Evolutionary conservation across 805 yeast species (phyloP), one percentile per base, ranked within the genome.

Genomic region (Kuraishia cidri): DNA sequence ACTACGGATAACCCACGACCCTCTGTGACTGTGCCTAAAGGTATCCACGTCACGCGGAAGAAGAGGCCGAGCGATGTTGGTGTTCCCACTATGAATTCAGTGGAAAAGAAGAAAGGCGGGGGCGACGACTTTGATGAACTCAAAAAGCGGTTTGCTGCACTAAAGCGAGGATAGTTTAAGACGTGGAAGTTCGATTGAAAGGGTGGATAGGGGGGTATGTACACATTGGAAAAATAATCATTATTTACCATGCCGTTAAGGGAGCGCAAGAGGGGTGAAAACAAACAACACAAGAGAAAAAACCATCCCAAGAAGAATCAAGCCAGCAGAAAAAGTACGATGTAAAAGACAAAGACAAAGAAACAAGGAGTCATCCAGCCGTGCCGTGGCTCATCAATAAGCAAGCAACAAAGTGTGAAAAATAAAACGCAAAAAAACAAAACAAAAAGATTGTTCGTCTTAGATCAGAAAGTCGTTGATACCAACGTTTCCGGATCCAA

Each of bases 131-230:
- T 81, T 31, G 88, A 79, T 43, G 79, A 71, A 5, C 54, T 83
- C 33, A 70, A 72, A 47, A 79, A 75, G 36, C 60, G 94, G 33
- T 82, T 83, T 55, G 90, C 79, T n/a, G 88, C 88, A 2, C 59
- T 87, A 40, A 82, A 76, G 40, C 63, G 69, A 10, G 10, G 23
- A 20, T 20, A 7, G 7, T 20, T 20, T 7, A 20, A 7, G 7
- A 7, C 10, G 23, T 20, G 23, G 23, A 7, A 7, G 10, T 20
- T 20, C 10, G 23, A 7, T 10, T 7, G 23, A 20, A 10, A 20
- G 9, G 9, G 10, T 20, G 10, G 9, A 20, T 10, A 10, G 10
- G 23, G 23, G 7, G 23, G 10, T 20, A 10, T 7, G 23, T 10
- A 20, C 10, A 20, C 23, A 20, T 10, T 10, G 23, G 9, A 10